Conservation (phyloP, 208 protist genomes). For the Vickermania spadyakhi region DNA sequence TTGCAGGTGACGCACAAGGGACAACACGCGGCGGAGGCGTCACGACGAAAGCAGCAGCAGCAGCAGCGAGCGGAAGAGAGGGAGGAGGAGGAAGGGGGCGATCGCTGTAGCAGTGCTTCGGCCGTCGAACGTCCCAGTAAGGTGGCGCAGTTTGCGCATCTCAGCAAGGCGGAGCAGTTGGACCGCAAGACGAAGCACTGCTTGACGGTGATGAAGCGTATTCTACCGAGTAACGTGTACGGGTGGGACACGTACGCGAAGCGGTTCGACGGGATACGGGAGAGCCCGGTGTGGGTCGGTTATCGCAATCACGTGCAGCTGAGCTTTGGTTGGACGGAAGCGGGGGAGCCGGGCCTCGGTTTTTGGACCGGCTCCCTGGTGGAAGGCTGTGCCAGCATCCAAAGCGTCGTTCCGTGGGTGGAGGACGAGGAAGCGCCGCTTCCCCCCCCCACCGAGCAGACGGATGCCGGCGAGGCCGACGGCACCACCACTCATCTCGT, state of each 20-base stretch:
- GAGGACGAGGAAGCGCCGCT: not conserved
- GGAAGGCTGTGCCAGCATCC: constrained; percentile 55
- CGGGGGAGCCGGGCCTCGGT: constrained; percentile 42
- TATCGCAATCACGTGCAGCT: constrained; percentile 93
- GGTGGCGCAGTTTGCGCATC: constrained; percentile 60
- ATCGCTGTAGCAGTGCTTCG: no score
- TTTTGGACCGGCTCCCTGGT: constrained; percentile 68
- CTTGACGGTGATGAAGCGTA: constrained; percentile 39
- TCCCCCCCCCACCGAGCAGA: not conserved
- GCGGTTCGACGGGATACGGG: constrained; percentile 54
- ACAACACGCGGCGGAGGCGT: not conserved
- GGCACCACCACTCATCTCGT: constrained; percentile 17
- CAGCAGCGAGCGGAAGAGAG: not conserved
- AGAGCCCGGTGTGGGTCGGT: constrained; percentile 50
- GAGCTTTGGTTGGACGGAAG: constrained; percentile 61
- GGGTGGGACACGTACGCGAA: constrained; percentile 21
- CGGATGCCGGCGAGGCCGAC: not conserved
- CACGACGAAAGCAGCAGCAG: constrained; percentile 19
- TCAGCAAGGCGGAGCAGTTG: constrained; percentile 65
- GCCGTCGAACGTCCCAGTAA: constrained; percentile 33
- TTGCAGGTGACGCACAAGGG: constrained; percentile 75
- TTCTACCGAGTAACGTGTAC: constrained; percentile 21
- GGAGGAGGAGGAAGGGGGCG: not conserved
- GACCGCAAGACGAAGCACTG: constrained; percentile 66
- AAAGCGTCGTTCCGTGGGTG: constrained; percentile 21